Base-by-base conservation (phyloP, 1,284 basidiomycete species). In the Rhizopogon parksii region DNA sequence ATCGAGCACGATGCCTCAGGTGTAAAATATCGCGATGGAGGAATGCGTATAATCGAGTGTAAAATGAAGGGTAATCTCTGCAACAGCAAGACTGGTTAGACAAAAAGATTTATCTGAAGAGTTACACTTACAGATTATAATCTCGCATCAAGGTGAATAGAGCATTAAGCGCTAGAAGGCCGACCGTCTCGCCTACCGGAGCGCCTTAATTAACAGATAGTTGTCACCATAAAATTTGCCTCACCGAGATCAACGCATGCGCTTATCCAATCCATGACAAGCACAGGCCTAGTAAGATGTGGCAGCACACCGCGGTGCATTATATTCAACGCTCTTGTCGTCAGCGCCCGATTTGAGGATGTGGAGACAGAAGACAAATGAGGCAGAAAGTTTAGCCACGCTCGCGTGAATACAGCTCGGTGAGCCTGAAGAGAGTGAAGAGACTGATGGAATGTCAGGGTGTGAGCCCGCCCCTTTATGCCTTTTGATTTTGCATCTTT, bases 41-140 rank as follows among this genome's bases (percentile, higher is more conserved):
- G 63, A 98, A 89, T 1, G 82, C 79, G 61, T 99, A 99, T 2
- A 99, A 77, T n/a, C 88, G 82, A 3, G 85, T 88, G 74, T 97
- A 99, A 71, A 99, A 98, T 7, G 84, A 85, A 3, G 96, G 95
- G 63, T 96, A 98, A 65, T 98, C 95, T 30, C 92, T 94, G 53
- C 19, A 45, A 34, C 35, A 35, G 40, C 2, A 27, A 8, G 17
- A 53, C 38, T 46, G 56, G 46, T 53, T 14, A 42, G 30, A 21
- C 4, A 14, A 32, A n/a, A 45, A 34, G 17, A 3, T 4, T 40
- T 8, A 24, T 43, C 8, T 12, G 12, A 34, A 19, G 37, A 9
- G 11, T 37, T 36, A 37, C 37, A 75, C 88, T 64, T 59, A 90
- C 92, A 99, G 76, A 63, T 98, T 97, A 68, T 97, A 95, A 50